phyloP scores from a whole-genome alignment of 768 basidiomycete genomes.

The Xerocomellus chrysenteron region DNA sequence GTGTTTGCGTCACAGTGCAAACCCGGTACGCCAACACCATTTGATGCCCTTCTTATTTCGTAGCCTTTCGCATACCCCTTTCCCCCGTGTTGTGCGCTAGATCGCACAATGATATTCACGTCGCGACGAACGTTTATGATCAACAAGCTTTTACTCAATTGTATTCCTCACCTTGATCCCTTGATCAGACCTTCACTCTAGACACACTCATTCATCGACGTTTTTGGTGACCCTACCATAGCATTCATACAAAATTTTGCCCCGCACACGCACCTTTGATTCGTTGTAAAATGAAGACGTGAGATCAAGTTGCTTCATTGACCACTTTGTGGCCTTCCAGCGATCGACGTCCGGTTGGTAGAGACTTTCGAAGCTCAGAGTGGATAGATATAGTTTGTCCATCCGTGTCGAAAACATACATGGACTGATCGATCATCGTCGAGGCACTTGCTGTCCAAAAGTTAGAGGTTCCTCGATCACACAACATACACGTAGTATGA shows the following conservation, averaged over 20 bases:
- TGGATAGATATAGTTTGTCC: background rate
- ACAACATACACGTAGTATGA: background rate
- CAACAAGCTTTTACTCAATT: background rate
- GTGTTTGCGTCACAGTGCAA: conserved; percentile 15
- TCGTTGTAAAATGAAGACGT: conserved; percentile 1
- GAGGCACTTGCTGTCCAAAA: background rate
- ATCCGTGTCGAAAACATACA: background rate
- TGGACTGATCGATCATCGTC: background rate
- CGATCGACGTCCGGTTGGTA: background rate
- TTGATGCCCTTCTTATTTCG: conserved; percentile 3
- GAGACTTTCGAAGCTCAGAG: background rate
- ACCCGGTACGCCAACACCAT: conserved; percentile 1
- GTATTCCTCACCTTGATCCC: background rate
- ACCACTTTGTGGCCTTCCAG: background rate
- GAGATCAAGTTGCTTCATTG: background rate
- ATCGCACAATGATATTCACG: conserved; percentile 11
- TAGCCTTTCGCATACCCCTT: background rate
- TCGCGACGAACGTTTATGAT: conserved; percentile 15
- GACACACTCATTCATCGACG: background rate
- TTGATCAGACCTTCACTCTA: conserved; percentile 1
- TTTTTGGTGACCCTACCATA: conserved; percentile 6
- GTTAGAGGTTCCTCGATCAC: background rate
- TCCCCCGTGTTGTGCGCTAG: conserved; percentile 6
- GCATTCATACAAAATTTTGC: background rate
- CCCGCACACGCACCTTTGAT: background rate